Conservation (phyloP, 805 yeast genomes). For the Ogataea ramenticola region DNA sequence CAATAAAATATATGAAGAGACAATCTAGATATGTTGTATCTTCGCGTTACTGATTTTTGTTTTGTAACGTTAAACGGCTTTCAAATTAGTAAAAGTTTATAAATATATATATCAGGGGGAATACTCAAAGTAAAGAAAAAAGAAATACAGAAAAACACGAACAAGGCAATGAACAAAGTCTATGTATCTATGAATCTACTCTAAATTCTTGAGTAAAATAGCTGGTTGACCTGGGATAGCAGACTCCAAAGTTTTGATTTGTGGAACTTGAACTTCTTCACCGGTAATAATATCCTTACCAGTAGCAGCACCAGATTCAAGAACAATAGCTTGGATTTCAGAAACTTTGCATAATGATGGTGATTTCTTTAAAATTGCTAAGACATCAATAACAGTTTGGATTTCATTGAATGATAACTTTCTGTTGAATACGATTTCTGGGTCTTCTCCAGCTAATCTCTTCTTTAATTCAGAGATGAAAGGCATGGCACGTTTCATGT, state of each 20-base stretch:
- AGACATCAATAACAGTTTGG: conserved; percentile 50
- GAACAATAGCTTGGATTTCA: conserved; percentile 52
- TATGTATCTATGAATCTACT: conserved; percentile 6
- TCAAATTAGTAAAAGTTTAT: too few species aligned
- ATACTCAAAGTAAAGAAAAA: too few species aligned
- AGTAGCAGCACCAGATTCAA: conserved; percentile 52
- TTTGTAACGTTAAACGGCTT: too few species aligned
- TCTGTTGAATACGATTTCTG: conserved; percentile 82
- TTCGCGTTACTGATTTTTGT: too few species aligned
- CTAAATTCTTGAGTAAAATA: conserved; percentile 62
- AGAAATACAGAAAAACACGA: neutral
- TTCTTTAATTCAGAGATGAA: conserved; percentile 82
- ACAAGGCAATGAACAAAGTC: neutral
- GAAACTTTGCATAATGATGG: conserved; percentile 52
- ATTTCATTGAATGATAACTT: conserved; percentile 78
- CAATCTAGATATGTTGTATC: too few species aligned
- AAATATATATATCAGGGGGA: too few species aligned
- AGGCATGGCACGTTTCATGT: conserved; percentile 98
- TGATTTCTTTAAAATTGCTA: conserved; percentile 52
- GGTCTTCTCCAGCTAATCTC: conserved; percentile 61
- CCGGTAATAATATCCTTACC: conserved; percentile 68
- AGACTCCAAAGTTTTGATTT: conserved; percentile 64
- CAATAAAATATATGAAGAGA: too few species aligned
- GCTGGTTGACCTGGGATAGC: conserved; percentile 96
- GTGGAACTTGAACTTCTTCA: conserved; percentile 59